Base-by-base conservation (phyloP, 1,284 basidiomycete genomes). In the Apiotrichum gracile region DNA sequence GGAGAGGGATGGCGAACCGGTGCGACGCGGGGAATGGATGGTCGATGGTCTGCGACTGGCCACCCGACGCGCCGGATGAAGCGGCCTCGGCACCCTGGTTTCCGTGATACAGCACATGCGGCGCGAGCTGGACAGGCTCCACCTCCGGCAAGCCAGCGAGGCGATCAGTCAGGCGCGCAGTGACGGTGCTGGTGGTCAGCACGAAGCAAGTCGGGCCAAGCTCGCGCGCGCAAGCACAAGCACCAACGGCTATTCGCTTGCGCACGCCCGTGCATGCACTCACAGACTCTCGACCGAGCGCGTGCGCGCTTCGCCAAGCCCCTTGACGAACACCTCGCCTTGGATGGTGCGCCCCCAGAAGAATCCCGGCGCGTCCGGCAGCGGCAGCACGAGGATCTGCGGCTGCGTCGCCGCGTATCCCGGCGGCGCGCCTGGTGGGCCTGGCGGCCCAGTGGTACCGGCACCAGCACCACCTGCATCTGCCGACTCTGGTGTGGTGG, bases 321-420 rank as follows among this genome's bases (percentile, higher is more conserved):
- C 71, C 47, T 73, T 73, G 38, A 72, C 70, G 52, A 67, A 73
- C 21, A 73, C 63, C 47, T 73, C 71, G 37, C 71, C 71, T 47
- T 73, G 71, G 12, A 73, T 61, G 0, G 65, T 67, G 39, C 58
- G 52, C 16, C 68, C 71, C 63, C 66, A 69, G 60, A 71, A 72
- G 63, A 72, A 73, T 51, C 65, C 67, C 33, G 69, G 56, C 5
- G 69, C 58, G 41, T 73, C 71, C 10, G 70, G 70, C 33, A 73
- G 56, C 25, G 70, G 70, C 1, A 66, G 59, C 33, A 72, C 59
- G 21, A 73, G 62, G 46, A 73, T 70, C 56, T 73, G 71, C 6
- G 71, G 71, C 39, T 70, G 68, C n/a, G 63, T 61, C 4, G 66
- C 53, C 10, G 54, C 61, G 48, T 73, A 73, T 13, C 58, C 62